Conservation (phyloP, 768 basidiomycete genomes). For the Hemileccinum impolitum region DNA sequence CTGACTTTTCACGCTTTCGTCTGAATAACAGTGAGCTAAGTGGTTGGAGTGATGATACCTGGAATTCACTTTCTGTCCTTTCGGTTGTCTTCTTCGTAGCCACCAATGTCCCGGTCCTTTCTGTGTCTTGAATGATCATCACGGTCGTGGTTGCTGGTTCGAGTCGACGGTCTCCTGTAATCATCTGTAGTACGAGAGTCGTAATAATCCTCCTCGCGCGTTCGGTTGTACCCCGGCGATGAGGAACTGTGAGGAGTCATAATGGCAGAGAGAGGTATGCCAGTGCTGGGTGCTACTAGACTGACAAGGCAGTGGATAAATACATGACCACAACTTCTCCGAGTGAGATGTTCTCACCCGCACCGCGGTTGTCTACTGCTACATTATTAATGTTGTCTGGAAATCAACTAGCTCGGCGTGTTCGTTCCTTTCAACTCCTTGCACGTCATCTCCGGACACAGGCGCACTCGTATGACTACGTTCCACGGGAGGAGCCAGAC, state of each 20-base stretch:
- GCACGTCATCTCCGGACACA: slow-evolving; percentile 52
- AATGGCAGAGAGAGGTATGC: neutral
- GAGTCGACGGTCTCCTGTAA: slow-evolving; percentile 27
- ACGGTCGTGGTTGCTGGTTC: slow-evolving; percentile 30
- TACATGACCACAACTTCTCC: neutral
- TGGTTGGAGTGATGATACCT: neutral
- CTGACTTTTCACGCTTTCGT: slow-evolving; percentile 83
- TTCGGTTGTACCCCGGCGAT: slow-evolving; percentile 36
- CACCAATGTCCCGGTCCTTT: slow-evolving; percentile 20
- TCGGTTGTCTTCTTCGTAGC: slow-evolving; percentile 29
- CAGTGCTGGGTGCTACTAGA: no score
- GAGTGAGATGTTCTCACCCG: slow-evolving; percentile 1
- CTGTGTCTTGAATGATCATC: slow-evolving; percentile 24
- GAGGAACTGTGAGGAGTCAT: slow-evolving; percentile 50
- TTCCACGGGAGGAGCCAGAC: slow-evolving; percentile 29
- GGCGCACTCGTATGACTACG: slow-evolving; percentile 45
- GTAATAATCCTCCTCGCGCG: slow-evolving; percentile 30
- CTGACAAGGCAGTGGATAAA: neutral
- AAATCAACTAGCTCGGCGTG: slow-evolving; percentile 21
- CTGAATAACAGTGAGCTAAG: slow-evolving; percentile 36
- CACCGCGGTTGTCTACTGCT: no score
- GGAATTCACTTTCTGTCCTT: slow-evolving; percentile 47
- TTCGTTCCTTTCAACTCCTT: slow-evolving; percentile 27
- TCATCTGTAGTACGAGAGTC: slow-evolving; percentile 35
- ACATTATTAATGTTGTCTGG: slow-evolving; percentile 18